A percentile compares a stretch with the other conserved stretches of the same genome.
These are phyloP conservation scores for Gossypium gossypioides DNA, from an alignment of 441 rosid species.

Conservation along the genomic window DNA sequence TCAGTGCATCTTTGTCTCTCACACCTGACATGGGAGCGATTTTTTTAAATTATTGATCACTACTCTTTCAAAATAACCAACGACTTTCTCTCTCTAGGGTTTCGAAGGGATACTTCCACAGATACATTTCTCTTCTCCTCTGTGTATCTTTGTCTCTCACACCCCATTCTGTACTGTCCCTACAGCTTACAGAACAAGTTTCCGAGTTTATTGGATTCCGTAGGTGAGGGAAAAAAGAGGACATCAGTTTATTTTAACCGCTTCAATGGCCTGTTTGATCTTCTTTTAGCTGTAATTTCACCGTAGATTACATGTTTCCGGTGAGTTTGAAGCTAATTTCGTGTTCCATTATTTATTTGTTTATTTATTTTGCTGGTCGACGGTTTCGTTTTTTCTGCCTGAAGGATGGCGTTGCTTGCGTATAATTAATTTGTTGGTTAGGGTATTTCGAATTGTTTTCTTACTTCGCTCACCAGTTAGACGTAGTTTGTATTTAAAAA, in stretches of 20 bases:
- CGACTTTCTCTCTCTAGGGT: conserved; percentile 28
- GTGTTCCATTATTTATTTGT: not conserved
- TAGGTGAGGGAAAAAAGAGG: not conserved
- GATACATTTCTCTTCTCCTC: no score
- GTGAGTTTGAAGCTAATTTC: conserved; percentile 6
- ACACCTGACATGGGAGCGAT: conserved; percentile 18
- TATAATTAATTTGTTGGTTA: not conserved
- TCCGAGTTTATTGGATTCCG: conserved; percentile 6
- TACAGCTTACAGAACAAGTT: not conserved
- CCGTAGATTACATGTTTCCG: conserved; percentile 11
- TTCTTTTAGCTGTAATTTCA: not conserved
- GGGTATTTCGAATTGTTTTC: not conserved
- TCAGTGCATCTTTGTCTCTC: conserved; percentile 5
- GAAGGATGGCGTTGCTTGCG: not conserved
- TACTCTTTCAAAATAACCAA: not conserved
- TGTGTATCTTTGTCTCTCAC: not conserved
- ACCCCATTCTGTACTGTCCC: conserved; percentile 4
- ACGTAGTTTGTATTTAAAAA: not conserved
- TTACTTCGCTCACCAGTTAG: not conserved
- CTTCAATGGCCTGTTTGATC: conserved; percentile 8
- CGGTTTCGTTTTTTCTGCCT: not conserved
- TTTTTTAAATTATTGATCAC: not conserved
- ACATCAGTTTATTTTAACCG: conserved; percentile 8
- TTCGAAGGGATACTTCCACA: conserved; percentile 16
- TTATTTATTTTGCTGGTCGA: not conserved